Conservation (phyloP, 2,329 filamentous ascomycete genomes). For the Acrocalymma vagum region DNA sequence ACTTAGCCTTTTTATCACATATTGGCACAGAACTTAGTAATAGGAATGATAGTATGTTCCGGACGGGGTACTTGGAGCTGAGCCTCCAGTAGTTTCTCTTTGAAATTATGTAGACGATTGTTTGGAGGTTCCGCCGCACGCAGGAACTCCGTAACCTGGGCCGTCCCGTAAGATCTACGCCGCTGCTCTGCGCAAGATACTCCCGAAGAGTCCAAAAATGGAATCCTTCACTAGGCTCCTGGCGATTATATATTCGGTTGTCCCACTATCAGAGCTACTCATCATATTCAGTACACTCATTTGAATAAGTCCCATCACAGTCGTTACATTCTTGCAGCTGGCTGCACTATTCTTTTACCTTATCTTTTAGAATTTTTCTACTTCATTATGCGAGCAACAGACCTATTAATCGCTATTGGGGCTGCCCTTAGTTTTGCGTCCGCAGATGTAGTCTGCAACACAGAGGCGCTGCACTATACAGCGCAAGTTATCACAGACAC, state of each 20-base stretch:
- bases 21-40: neutral
- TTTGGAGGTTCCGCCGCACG: neutral
- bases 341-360: slow-evolving; percentile 1
- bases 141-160: neutral
- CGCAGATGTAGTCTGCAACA: slow-evolving; percentile 1
- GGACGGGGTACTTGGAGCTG: slow-evolving; percentile 1
- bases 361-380: neutral
- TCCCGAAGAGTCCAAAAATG: neutral
- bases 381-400: slow-evolving; percentile 1
- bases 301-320: neutral
- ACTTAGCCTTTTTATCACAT: neutral
- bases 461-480: neutral
- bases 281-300: slow-evolving; percentile 1
- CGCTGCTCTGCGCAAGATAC: slow-evolving; percentile 1
- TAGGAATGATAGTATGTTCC: neutral
- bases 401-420: slow-evolving; percentile 1
- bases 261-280: slow-evolving; percentile 1
- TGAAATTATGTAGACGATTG: slow-evolving; percentile 1
- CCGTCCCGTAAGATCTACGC: slow-evolving; percentile 1
- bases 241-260: neutral
- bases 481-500: slow-evolving; percentile 1
- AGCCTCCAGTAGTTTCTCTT: slow-evolving; percentile 1
- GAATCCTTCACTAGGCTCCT: neutral
- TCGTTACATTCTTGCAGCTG: neutral
- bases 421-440: slow-evolving; percentile 1